Evolutionary conservation across 495 filamentous ascomycete species (phyloP).

Genomic region (Penicillium malachiteum): DNA sequence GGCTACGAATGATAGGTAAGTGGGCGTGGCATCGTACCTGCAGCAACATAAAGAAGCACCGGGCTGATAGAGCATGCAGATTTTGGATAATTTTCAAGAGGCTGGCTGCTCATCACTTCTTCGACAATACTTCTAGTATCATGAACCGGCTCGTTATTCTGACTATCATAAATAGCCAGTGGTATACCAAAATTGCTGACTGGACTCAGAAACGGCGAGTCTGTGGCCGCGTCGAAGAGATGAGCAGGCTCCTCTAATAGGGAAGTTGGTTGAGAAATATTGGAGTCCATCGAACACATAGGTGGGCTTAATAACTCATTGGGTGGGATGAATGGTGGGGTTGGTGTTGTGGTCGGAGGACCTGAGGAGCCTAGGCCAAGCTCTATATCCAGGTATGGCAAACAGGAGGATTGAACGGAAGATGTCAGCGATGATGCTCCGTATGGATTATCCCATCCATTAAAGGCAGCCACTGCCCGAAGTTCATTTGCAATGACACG

Average conservation of each 20-base stretch:
- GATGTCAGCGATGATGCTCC: slow-evolving; percentile 5
- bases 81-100: too few relatives aligned
- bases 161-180: too few relatives aligned
- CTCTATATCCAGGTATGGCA: not conserved
- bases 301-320: not conserved
- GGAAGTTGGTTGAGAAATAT: not conserved
- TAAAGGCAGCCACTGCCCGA: slow-evolving; percentile 31
- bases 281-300: not conserved
- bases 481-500: slow-evolving; percentile 45
- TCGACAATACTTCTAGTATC: too few relatives aligned
- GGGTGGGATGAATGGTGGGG: slow-evolving; percentile 7
- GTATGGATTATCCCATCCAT: slow-evolving; percentile 31
- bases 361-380: not conserved
- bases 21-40: slow-evolving; percentile 6
- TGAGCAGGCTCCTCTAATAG: not conserved
- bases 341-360: slow-evolving; percentile 1
- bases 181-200: too few relatives aligned
- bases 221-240: not conserved
- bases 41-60: slow-evolving; percentile 22
- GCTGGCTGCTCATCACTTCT: too few relatives aligned
- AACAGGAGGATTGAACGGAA: not conserved
- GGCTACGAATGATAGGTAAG: not conserved
- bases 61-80: slow-evolving; percentile 2
- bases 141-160: too few relatives aligned
- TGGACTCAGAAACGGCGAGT: too few relatives aligned